phyloP scores from a whole-genome alignment of 1,284 basidiomycete genomes.

The Austroboletus novae-zelandiae region DNA sequence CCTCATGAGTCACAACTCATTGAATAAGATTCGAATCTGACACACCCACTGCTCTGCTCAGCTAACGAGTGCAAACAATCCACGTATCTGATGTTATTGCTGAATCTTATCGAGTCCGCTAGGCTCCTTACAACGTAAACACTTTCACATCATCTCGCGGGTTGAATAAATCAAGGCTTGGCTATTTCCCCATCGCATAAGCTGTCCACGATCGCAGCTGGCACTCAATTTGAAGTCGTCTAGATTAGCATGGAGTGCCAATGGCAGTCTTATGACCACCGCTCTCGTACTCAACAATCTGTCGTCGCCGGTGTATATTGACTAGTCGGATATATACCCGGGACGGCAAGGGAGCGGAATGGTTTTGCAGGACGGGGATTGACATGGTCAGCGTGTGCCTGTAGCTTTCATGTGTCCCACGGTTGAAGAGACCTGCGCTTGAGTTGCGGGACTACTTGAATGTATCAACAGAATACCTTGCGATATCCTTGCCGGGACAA shows the following conservation, averaged over 20 bases:
- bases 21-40: slow-evolving; percentile 4
- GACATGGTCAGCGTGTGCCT: too few relatives aligned
- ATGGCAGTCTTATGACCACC: background rate
- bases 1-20: background rate
- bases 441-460: too few relatives aligned
- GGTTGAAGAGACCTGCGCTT: too few relatives aligned
- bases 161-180: background rate
- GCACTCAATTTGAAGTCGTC: slow-evolving; percentile 43
- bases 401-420: too few relatives aligned
- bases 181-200: slow-evolving; percentile 27
- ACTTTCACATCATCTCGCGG: background rate
- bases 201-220: slow-evolving; percentile 40
- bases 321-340: background rate
- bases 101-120: background rate
- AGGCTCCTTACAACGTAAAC: slow-evolving; percentile 14
- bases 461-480: too few relatives aligned
- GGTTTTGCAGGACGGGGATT: too few relatives aligned
- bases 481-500: too few relatives aligned
- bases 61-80: slow-evolving; percentile 3
- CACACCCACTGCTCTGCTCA: background rate
- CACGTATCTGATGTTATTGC: background rate
- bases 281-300: background rate
- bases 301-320: background rate
- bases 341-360: background rate
- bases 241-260: background rate